A percentile compares a stretch with the other conserved stretches of the same genome.
These are phyloP conservation scores for Hymenoscyphus fraxineus DNA, from an alignment of 2,329 filamentous ascomycete species.

Conservation along the genomic window DNA sequence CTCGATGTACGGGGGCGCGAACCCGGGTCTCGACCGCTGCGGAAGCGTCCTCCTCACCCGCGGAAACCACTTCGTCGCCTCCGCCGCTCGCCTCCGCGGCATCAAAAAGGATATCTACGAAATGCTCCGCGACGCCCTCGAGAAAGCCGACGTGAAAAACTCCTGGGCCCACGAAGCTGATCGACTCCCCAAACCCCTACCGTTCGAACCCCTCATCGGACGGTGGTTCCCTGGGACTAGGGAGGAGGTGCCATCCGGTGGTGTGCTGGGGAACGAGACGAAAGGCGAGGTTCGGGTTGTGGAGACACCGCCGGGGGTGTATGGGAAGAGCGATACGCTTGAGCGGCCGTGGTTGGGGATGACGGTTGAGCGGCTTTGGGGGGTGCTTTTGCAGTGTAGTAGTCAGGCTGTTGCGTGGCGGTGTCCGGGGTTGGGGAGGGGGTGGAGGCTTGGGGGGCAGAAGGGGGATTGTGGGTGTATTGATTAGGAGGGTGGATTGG, in stretches of 20 bases:
- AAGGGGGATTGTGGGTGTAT: slow-evolving; percentile 28
- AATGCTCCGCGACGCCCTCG: slow-evolving; percentile 28
- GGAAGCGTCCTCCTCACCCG: slow-evolving; percentile 40
- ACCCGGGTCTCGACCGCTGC: slow-evolving; percentile 31
- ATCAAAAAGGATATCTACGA: slow-evolving; percentile 27
- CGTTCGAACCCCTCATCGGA: slow-evolving; percentile 5
- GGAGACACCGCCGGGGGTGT: slow-evolving; percentile 18
- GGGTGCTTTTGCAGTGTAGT: slow-evolving; percentile 35
- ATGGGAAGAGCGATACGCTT: slow-evolving; percentile 25
- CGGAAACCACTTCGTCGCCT: slow-evolving; percentile 46
- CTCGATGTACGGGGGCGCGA: slow-evolving; percentile 34
- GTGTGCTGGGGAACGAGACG: slow-evolving; percentile 17
- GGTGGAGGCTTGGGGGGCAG: slow-evolving; percentile 22
- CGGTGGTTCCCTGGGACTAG: background rate
- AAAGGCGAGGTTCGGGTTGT: slow-evolving; percentile 9
- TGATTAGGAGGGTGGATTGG: slow-evolving; percentile 8
- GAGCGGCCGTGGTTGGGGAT: slow-evolving; percentile 35
- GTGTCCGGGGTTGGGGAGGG: slow-evolving; percentile 26
- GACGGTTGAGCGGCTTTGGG: slow-evolving; percentile 39
- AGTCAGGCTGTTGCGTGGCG: slow-evolving; percentile 28
- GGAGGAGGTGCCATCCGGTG: background rate
- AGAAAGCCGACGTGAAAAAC: slow-evolving; percentile 22
- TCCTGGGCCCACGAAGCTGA: slow-evolving; percentile 31
- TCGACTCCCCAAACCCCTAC: slow-evolving; percentile 19
- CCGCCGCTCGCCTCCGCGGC: slow-evolving; percentile 40